phyloP scores from a whole-genome alignment of 2,329 filamentous ascomycete species.

The Hymenoscyphus scutula region DNA sequence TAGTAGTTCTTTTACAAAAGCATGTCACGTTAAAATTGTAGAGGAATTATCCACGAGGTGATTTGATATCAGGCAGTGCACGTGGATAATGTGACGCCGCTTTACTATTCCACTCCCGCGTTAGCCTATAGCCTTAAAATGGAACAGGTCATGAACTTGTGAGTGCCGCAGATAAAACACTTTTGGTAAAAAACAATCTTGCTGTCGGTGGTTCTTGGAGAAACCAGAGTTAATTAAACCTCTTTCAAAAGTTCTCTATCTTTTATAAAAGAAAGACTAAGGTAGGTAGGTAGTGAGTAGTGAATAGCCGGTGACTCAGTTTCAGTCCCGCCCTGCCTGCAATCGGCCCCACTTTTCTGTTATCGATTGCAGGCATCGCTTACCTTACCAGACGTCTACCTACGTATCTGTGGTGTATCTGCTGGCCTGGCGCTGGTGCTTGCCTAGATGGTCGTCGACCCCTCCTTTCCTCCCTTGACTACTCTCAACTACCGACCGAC shows the following conservation, averaged over 20 bases:
- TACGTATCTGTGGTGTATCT: no score
- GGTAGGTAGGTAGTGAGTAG: no score
- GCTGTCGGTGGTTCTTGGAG: no score
- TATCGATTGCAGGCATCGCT: neutral
- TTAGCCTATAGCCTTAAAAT: neutral
- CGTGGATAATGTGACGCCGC: neutral
- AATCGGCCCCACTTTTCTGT: neutral
- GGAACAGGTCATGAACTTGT: neutral
- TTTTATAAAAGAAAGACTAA: no score
- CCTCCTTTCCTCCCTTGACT: neutral
- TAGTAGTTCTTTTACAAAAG: no score
- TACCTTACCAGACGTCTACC: no score
- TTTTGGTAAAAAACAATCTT: no score
- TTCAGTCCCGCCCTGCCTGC: neutral
- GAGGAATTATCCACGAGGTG: no score
- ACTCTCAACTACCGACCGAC: neutral
- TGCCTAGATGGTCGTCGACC: neutral
- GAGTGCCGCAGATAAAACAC: neutral
- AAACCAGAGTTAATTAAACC: neutral
- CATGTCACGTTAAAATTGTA: no score
- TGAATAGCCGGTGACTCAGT: conserved; percentile 1
- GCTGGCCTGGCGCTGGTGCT: neutral
- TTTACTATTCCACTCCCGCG: neutral
- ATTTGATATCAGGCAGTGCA: neutral
- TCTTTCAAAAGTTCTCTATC: neutral